A percentile compares a stretch with the other conserved stretches of the same genome.
Evolutionary conservation across 768 basidiomycete genomes (phyloP).

Genomic region (Boletus bicolor): DNA sequence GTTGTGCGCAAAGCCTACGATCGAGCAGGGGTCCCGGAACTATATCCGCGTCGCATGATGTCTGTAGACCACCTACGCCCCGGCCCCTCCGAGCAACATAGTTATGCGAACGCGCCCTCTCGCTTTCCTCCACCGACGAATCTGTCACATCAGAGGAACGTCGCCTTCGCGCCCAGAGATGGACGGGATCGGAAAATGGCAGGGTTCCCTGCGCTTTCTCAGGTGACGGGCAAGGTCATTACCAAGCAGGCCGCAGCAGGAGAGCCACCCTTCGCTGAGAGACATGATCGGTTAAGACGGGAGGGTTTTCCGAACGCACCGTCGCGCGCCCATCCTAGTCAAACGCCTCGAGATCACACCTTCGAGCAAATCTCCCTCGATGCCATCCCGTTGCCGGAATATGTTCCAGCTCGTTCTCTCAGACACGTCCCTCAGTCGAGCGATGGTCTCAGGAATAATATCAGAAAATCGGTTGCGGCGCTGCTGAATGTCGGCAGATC

Average conservation of each 20-base stretch:
- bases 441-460: slow-evolving; percentile 1
- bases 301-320: not conserved
- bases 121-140: not conserved
- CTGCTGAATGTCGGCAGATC: slow-evolving; percentile 5
- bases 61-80: slow-evolving; percentile 9
- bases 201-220: slow-evolving; percentile 18
- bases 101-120: not conserved
- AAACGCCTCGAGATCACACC: not conserved
- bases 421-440: slow-evolving; percentile 6
- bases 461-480: slow-evolving; percentile 3
- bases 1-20: slow-evolving; percentile 16
- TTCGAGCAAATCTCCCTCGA: slow-evolving; percentile 12
- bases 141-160: not conserved
- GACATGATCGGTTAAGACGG: slow-evolving; percentile 1
- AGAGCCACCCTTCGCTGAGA: not conserved
- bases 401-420: slow-evolving; percentile 3
- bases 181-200: not conserved
- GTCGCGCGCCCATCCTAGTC: not conserved
- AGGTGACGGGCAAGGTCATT: slow-evolving; percentile 15
- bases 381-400: slow-evolving; percentile 8
- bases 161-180: not conserved
- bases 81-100: not conserved
- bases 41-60: slow-evolving; percentile 7
- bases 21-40: slow-evolving; percentile 1
- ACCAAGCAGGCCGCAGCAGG: slow-evolving; percentile 2